These are phyloP conservation scores for Candida arabinofermentans DNA, from an alignment of 805 yeast genomes.

Conservation along the genomic window DNA sequence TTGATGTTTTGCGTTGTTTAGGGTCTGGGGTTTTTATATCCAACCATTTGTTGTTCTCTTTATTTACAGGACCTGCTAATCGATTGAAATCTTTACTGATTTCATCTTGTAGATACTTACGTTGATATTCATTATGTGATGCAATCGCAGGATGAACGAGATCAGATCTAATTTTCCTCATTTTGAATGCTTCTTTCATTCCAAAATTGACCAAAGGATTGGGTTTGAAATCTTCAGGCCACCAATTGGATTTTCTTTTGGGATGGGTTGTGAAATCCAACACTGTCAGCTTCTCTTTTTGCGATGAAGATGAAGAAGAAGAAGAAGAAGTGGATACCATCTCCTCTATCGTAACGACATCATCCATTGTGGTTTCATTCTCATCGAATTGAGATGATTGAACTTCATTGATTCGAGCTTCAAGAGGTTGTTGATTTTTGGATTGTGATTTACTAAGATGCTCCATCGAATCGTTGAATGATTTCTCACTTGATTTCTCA, in stretches of 20 bases:
- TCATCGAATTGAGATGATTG: neutral
- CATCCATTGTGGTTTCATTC: neutral
- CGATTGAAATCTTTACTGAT: conserved; percentile 22
- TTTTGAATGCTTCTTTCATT: conserved; percentile 15
- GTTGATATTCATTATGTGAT: conserved; percentile 21
- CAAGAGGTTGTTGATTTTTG: neutral
- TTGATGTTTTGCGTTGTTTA: neutral
- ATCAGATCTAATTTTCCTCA: conserved; percentile 15
- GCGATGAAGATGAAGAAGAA: no score
- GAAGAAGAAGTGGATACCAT: no score
- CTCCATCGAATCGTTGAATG: no score
- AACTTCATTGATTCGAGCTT: neutral
- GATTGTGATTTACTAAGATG: neutral
- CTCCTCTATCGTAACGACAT: neutral
- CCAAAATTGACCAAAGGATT: conserved; percentile 26
- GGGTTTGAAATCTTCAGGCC: conserved; percentile 34
- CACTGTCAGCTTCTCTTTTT: neutral
- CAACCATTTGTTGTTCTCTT: no score
- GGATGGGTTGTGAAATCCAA: conserved; percentile 28
- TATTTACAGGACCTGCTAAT: conserved; percentile 14
- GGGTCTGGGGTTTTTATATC: conserved; percentile 3
- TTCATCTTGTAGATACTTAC: conserved; percentile 16
- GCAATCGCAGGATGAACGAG: conserved; percentile 22
- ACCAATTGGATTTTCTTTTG: conserved; percentile 26
- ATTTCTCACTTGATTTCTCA: neutral